Percentiles rank a stretch among this genome's conserved stretches.
phyloP scores from a whole-genome alignment of 1,139 yeast species.

The Yamadazyma jaroonii region DNA sequence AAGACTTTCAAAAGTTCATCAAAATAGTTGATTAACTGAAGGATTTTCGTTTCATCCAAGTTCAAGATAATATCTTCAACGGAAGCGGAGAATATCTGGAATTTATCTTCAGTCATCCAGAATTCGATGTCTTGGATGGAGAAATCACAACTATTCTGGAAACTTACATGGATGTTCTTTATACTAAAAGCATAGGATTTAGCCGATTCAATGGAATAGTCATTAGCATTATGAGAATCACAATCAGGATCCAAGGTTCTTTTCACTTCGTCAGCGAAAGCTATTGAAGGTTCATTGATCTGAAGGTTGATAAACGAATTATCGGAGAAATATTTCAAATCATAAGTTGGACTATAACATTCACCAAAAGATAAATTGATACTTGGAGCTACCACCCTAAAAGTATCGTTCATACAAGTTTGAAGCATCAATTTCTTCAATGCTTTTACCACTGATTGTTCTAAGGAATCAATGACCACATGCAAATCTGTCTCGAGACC shows the following conservation, averaged over 20 bases:
- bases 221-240: conserved; percentile 1
- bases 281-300: conserved; percentile 38
- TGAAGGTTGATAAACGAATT: conserved; percentile 18
- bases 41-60: conserved; percentile 31
- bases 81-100: conserved; percentile 30
- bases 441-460: conserved; percentile 52
- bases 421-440: conserved; percentile 37
- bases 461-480: conserved; percentile 61
- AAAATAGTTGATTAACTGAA: conserved; percentile 35
- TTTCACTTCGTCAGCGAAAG: conserved; percentile 20
- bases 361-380: conserved; percentile 47
- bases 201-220: conserved; percentile 7
- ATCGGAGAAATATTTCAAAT: conserved; percentile 1
- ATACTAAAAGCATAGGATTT: conserved; percentile 32
- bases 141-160: conserved; percentile 12
- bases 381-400: conserved; percentile 52
- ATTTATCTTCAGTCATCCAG: conserved; percentile 39
- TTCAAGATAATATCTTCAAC: conserved; percentile 30
- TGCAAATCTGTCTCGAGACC: conserved; percentile 38
- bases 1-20: conserved; percentile 18
- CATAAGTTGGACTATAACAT: conserved; percentile 13
- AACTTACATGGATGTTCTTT: conserved; percentile 22
- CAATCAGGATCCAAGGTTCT: conserved; percentile 7
- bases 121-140: conserved; percentile 31
- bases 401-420: conserved; percentile 37